Evolutionary conservation across 2,329 filamentous ascomycete genomes (phyloP), one percentile per base, ranked within the genome.

Genomic region (Cercospora citrullina): DNA sequence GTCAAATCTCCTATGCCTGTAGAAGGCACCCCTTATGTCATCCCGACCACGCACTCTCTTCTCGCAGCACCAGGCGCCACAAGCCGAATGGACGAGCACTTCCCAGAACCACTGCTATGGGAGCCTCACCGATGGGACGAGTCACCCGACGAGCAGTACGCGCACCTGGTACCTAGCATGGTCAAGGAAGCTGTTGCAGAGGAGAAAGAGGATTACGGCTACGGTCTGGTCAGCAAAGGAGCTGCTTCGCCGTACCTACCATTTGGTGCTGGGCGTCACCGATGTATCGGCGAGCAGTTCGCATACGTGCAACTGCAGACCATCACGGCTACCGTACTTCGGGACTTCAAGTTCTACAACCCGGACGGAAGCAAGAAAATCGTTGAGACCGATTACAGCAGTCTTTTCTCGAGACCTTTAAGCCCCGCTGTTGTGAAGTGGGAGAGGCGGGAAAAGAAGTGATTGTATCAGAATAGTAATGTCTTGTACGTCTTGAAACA

Each of bases 251-350:
- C 94, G 0, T 98, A 97, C 79, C 87, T 98, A 59, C 94, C 94
- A 1, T 98, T 98, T 77, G 94, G 94, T 67, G 94, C 94, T 31
- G 94, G 94, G 51, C 86, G 94, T 73, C 94, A 98, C 81, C 87
- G 94, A 72, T 98, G 94, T 81, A 97, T 98, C 77, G 94, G 94
- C 72, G 94, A 98, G 85, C 93, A 97, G 77, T 98, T 97, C 79
- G 94, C 94, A 73, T 96, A 96, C 78, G 86, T 96, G 67, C 94
- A 98, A 82, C 84, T 98, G 70, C 90, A 94, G 78, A 93, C 92
- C 55, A 96, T 98, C 72, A 84, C 90, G 12, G 92, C 90, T 61
- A 89, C 89, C 67, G 82, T 94, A 72, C 91, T 96, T 48, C 87
- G 93, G 60, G 79, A 88, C 63, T 92, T 97, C 83, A 94, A 92